These are phyloP conservation scores for Pythium scleroteichum DNA, from an alignment of 352 stramenopile genomes.

Conservation along the genomic window DNA sequence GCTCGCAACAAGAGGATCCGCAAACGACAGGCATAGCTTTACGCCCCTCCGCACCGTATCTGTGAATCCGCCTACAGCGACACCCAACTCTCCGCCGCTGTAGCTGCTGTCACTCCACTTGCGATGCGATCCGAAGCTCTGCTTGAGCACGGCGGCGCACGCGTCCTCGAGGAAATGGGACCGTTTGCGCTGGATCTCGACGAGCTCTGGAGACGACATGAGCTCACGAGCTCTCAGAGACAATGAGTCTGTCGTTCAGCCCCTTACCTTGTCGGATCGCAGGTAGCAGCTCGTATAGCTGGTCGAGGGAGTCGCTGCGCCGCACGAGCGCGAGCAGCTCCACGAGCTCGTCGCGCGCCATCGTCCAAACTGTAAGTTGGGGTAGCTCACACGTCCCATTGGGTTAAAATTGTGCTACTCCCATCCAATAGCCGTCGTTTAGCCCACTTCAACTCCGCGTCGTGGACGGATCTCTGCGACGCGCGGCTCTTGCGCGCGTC, in stretches of 20 bases:
- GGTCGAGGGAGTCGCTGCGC: slow-evolving; percentile 19
- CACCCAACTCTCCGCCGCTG: slow-evolving; percentile 6
- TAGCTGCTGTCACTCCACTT: slow-evolving; percentile 16
- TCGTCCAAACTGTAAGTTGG: slow-evolving; percentile 4
- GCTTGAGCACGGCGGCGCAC: slow-evolving; percentile 47
- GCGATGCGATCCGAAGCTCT: slow-evolving; percentile 6
- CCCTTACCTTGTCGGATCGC: slow-evolving; percentile 34
- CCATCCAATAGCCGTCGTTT: not conserved
- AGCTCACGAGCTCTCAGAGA: not conserved
- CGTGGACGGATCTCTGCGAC: not conserved
- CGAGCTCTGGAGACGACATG: slow-evolving; percentile 34
- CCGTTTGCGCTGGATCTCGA: slow-evolving; percentile 57
- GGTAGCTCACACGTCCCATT: slow-evolving; percentile 1
- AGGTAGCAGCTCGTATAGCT: slow-evolving; percentile 20
- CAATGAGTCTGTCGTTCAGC: not conserved
- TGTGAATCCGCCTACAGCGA: not conserved
- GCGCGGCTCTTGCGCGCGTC: slow-evolving; percentile 37
- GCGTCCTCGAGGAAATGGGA: slow-evolving; percentile 72
- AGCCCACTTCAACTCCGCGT: slow-evolving; percentile 17
- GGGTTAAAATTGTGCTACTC: slow-evolving; percentile 11
- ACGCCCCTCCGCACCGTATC: not conserved
- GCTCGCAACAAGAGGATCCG: slow-evolving; percentile 21
- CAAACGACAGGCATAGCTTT: slow-evolving; percentile 26
- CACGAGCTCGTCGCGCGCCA: slow-evolving; percentile 52
- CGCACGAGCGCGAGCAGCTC: slow-evolving; percentile 43